Evolutionary conservation across 371 early-diverging fungal genomes (phyloP), one percentile per base, ranked within the genome.

Genomic region (Mortierella sp.): DNA sequence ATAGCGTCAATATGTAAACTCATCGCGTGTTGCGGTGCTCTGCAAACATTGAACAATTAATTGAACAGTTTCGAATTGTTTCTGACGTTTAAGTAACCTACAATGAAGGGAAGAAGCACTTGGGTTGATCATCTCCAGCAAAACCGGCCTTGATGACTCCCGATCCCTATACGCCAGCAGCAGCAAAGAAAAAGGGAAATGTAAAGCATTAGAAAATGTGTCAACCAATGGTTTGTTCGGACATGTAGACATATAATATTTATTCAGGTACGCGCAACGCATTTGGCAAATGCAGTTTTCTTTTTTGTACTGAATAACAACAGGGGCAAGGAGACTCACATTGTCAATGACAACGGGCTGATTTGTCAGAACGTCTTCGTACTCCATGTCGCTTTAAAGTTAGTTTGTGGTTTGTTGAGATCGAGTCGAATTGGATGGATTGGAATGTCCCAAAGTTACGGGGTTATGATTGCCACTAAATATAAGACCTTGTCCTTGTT

Each of bases 141-240:
- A 99, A 99, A 86, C 99, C 99, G 89, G 99, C 99, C 92, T 99
- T 99, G 92, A 99, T 99, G 97, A 99, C 98, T 88, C 99, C 99
- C 88, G 99, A 99, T 84, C 99, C 99, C 91, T 99, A 99, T 99
- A 97, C 40, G n/a, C 16, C 49, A 20, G n/a, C 49, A 49, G 5
- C 9, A 40, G 43, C 43, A 49, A 60, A 30, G 16, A 20, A 49
- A 52, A 30, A 62, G 26, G 4, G 18, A 9, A 32, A 18, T 8
- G 12, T 32, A 20, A 55, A 14, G 3, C 52, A 52, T 52, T 24
- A 52, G 52, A 14, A 52, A 52, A 8, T n/a, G 26, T n/a, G 9
- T 52, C 18, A 6, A 14, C 5, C 30, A 11, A 37, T 9, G 22
- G 60, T 32, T 24, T 16, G 32, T 63, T 40, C 43, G 43, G 39